phyloP scores from a whole-genome alignment of 331 rosid species.

The Quercus phellos region DNA sequence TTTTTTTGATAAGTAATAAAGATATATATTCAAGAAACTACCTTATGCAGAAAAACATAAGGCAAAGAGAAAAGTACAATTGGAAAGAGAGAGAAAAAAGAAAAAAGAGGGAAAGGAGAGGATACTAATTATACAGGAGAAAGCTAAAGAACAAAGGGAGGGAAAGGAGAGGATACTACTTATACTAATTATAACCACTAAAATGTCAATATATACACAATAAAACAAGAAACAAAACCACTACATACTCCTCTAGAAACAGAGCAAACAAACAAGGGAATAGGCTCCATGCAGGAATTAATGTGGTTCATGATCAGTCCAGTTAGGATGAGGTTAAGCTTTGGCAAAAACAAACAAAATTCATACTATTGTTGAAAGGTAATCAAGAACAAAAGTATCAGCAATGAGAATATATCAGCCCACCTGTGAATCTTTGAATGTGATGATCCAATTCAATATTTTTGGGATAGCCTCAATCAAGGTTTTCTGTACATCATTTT shows the following conservation, averaged over 20 bases:
- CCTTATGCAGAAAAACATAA: too few species aligned
- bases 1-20: too few species aligned
- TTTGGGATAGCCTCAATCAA: conserved; percentile 70
- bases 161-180: too few species aligned
- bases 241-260: background rate
- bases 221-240: background rate
- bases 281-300: background rate
- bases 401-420: conserved; percentile 13
- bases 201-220: background rate
- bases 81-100: too few species aligned
- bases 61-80: too few species aligned
- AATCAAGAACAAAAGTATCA: conserved; percentile 6
- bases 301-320: background rate
- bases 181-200: too few species aligned
- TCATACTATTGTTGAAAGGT: background rate
- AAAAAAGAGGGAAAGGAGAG: too few species aligned
- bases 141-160: too few species aligned
- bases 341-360: conserved; percentile 5
- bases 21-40: too few species aligned
- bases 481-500: conserved; percentile 55
- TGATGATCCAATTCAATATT: conserved; percentile 61
- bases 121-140: too few species aligned
- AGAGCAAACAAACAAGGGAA: background rate
- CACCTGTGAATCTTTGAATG: conserved; percentile 67
- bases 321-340: background rate